Conservation (phyloP, 129 eudicot genomes). For the Gnaphalium uliginosum region DNA sequence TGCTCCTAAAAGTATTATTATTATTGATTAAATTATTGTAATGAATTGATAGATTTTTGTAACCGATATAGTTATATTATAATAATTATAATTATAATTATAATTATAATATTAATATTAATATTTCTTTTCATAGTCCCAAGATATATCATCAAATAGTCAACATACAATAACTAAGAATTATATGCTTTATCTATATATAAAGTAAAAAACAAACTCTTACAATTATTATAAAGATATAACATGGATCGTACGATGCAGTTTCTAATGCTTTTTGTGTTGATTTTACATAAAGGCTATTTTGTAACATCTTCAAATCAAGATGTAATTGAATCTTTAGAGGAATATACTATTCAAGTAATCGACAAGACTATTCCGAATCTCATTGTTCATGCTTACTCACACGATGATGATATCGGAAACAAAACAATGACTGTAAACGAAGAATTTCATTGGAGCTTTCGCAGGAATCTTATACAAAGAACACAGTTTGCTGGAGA, state of each 20-base stretch:
- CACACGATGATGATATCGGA: slow-evolving; percentile 5
- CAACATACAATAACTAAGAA: no score
- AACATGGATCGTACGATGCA: not conserved
- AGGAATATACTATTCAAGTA: not conserved
- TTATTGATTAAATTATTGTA: no score
- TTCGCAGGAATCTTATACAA: not conserved
- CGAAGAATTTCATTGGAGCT: slow-evolving; percentile 7
- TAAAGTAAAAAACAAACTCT: no score
- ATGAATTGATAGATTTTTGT: no score
- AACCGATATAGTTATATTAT: no score
- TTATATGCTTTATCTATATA: no score
- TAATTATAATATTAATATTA: no score
- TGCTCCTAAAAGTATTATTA: no score
- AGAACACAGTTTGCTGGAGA: not conserved
- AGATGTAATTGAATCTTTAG: not conserved
- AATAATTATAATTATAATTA: no score
- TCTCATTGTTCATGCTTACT: slow-evolving; percentile 4
- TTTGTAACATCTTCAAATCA: not conserved
- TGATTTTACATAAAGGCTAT: not conserved
- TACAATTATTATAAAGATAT: no score
- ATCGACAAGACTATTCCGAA: not conserved
- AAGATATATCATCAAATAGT: no score
- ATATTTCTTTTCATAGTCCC: no score
- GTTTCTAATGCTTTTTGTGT: not conserved
- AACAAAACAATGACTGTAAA: not conserved